Conservation (phyloP, 495 filamentous ascomycete genomes). For the Annulohypoxylon bovei region DNA sequence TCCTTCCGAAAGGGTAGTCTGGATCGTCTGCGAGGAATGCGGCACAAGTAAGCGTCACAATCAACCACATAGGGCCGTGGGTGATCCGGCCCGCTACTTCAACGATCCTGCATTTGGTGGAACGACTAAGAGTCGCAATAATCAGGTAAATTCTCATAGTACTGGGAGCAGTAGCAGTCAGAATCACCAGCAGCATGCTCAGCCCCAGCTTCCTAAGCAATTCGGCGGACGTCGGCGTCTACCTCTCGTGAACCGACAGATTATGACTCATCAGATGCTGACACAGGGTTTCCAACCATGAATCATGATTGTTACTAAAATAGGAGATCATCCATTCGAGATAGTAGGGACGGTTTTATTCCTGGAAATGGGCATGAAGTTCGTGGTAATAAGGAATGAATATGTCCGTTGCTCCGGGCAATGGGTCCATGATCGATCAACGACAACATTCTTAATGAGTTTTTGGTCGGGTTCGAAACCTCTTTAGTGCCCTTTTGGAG, state of each 20-base stretch:
- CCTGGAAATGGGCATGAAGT: neutral
- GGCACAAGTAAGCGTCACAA: conserved; percentile 46
- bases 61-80: conserved; percentile 34
- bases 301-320: conserved; percentile 23
- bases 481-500: conserved; percentile 22
- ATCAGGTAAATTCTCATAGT: conserved; percentile 9
- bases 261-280: conserved; percentile 47
- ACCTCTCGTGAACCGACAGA: conserved; percentile 45
- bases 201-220: conserved; percentile 28
- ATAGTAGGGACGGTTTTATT: neutral
- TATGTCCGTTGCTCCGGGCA: neutral
- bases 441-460: conserved; percentile 5
- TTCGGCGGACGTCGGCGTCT: conserved; percentile 43
- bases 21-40: conserved; percentile 48
- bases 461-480: conserved; percentile 20
- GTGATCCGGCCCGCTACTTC: conserved; percentile 46
- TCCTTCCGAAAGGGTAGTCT: conserved; percentile 44
- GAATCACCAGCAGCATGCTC: conserved; percentile 22
- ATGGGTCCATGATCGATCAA: neutral
- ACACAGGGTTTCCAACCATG: conserved; percentile 46
- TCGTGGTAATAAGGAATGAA: neutral
- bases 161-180: conserved; percentile 6
- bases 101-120: conserved; percentile 38
- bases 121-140: conserved; percentile 3
- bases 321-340: neutral